These are phyloP conservation scores for Coniosporium apollinis DNA, from an alignment of 495 filamentous ascomycete genomes.

Conservation along the genomic window DNA sequence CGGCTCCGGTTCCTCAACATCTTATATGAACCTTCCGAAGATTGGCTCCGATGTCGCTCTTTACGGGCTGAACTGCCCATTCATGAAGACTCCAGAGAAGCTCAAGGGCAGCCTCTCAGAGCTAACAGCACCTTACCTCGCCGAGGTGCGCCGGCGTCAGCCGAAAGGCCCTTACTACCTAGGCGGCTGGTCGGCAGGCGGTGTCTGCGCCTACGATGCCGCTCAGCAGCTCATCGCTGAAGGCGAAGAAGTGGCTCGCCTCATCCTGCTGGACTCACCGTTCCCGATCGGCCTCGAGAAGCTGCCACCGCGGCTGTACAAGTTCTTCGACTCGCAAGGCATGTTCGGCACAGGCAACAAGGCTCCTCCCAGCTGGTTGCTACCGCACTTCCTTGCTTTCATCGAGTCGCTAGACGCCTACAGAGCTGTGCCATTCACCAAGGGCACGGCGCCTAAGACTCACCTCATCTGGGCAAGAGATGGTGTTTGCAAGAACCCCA, in stretches of 20 bases:
- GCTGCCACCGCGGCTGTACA: constrained; percentile 18
- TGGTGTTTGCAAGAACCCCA: constrained; percentile 14
- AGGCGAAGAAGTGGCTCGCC: constrained; percentile 11
- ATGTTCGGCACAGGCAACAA: constrained; percentile 28
- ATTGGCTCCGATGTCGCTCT: constrained; percentile 6
- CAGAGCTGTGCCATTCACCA: constrained; percentile 12
- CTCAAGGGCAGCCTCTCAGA: constrained; percentile 32
- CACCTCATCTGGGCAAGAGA: constrained; percentile 21
- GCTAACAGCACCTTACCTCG: constrained; percentile 36
- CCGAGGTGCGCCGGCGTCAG: constrained; percentile 46
- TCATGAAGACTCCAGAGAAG: constrained; percentile 35
- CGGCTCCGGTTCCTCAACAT: constrained; percentile 33
- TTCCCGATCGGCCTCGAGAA: constrained; percentile 15
- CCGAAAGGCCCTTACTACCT: constrained; percentile 50
- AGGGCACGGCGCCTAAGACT: constrained; percentile 8
- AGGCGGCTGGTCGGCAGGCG: constrained; percentile 39
- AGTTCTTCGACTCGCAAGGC: constrained; percentile 27
- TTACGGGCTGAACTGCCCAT: constrained; percentile 24
- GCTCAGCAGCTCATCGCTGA: constrained; percentile 21
- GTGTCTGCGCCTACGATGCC: constrained; percentile 27
- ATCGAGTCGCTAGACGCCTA: constrained; percentile 23
- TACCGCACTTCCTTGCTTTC: constrained; percentile 21
- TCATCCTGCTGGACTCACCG: constrained; percentile 16
- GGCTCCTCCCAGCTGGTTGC: constrained; percentile 19
- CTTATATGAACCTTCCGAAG: constrained; percentile 12